A percentile compares a stretch with the other conserved stretches of the same genome.
These are phyloP conservation scores for Linnemannia elongata DNA, from an alignment of 192 early-diverging fungal genomes.

Conservation along the genomic window DNA sequence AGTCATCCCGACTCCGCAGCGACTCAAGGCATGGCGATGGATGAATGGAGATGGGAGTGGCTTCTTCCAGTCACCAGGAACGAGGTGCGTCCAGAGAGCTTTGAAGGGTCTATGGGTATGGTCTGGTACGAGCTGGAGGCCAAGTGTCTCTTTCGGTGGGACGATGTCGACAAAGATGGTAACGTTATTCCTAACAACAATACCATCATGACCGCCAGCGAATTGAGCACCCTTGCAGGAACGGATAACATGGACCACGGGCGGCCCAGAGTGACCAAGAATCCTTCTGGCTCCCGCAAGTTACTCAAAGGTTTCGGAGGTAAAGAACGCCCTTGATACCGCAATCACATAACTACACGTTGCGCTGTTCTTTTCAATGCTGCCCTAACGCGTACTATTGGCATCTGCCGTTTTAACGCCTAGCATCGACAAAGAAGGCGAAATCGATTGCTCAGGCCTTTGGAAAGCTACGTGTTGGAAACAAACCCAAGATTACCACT, in stretches of 20 bases:
- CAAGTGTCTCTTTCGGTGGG: slow-evolving; percentile 50
- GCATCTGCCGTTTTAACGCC: neutral
- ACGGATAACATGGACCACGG: neutral
- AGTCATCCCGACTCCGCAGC: neutral
- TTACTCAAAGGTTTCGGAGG: slow-evolving; percentile 29
- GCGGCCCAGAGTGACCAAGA: neutral
- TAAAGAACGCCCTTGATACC: neutral
- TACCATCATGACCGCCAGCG: neutral
- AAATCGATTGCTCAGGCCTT: slow-evolving; percentile 38
- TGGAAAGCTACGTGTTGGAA: slow-evolving; percentile 32
- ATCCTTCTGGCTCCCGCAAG: slow-evolving; percentile 10
- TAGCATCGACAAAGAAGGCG: slow-evolving; percentile 20
- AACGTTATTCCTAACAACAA: neutral
- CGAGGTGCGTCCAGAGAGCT: slow-evolving; percentile 40
- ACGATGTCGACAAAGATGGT: slow-evolving; percentile 29
- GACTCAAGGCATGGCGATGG: neutral
- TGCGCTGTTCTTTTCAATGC: neutral
- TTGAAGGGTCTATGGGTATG: slow-evolving; percentile 42
- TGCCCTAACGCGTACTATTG: neutral
- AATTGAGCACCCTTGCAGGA: neutral
- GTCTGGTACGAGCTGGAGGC: slow-evolving; percentile 55
- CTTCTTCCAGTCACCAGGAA: slow-evolving; percentile 33
- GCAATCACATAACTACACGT: neutral
- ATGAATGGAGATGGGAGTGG: slow-evolving; percentile 55
- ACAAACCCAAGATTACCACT: slow-evolving; percentile 20